Conservation (phyloP, 2,329 filamentous ascomycete genomes). For the Fusarium sacchari region DNA sequence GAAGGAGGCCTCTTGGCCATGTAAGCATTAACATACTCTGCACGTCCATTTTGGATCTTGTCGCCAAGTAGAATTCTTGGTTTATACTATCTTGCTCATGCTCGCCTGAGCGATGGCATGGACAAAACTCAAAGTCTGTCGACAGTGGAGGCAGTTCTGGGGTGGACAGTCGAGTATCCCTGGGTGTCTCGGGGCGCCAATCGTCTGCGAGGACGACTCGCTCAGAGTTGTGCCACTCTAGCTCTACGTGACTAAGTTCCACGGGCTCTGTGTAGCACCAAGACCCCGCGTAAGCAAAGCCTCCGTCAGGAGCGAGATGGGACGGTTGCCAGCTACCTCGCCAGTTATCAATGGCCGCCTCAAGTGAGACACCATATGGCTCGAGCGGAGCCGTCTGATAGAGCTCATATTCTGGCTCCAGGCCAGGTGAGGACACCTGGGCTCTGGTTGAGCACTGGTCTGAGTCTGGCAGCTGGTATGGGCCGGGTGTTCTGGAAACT, state of each 20-base stretch:
- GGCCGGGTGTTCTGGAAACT: constrained; percentile 8
- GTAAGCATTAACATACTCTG: constrained; percentile 31
- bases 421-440: background rate
- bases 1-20: background rate
- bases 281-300: constrained; percentile 30
- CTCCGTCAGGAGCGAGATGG: background rate
- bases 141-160: constrained; percentile 37
- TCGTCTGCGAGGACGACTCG: background rate
- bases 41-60: constrained; percentile 38
- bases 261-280: constrained; percentile 28
- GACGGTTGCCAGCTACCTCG: background rate
- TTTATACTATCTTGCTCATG: constrained; percentile 32
- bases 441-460: background rate
- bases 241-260: background rate
- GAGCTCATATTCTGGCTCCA: background rate
- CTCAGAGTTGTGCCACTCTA: background rate
- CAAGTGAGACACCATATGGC: constrained; percentile 3
- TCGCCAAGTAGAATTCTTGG: constrained; percentile 34
- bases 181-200: constrained; percentile 30
- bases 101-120: constrained; percentile 14
- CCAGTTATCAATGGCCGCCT: background rate
- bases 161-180: constrained; percentile 31
- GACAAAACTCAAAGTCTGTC: constrained; percentile 41
- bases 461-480: background rate
- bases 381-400: constrained; percentile 8